phyloP scores from a whole-genome alignment of 768 basidiomycete genomes.

The Ephemerocybe angulata region DNA sequence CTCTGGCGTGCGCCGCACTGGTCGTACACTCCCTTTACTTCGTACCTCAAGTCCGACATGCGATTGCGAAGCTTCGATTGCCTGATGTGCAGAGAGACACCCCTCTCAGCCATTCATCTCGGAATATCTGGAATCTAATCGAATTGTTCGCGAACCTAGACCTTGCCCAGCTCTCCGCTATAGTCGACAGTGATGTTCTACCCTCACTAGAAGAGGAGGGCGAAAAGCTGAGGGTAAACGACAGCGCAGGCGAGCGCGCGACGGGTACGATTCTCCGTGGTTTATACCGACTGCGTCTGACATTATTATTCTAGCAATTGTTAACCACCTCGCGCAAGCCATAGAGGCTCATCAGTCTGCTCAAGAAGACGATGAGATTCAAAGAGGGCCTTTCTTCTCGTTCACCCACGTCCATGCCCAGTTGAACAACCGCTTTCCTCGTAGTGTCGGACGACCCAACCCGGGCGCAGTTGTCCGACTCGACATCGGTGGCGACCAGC shows the following conservation, averaged over 20 bases:
- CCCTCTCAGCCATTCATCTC: conserved; percentile 34
- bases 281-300: neutral
- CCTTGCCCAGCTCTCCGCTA: conserved; percentile 52
- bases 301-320: conserved; percentile 41
- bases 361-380: conserved; percentile 31
- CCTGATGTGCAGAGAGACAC: conserved; percentile 23
- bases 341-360: conserved; percentile 44
- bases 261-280: neutral
- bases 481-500: conserved; percentile 38
- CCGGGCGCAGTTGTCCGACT: conserved; percentile 50
- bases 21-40: conserved; percentile 60
- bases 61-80: conserved; percentile 30
- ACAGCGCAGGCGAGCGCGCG: conserved; percentile 19
- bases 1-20: conserved; percentile 56
- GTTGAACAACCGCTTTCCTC: conserved; percentile 22
- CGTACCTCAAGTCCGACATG: conserved; percentile 65
- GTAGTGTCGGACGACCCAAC: conserved; percentile 15
- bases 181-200: conserved; percentile 51
- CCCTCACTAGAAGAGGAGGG: conserved; percentile 35
- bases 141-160: conserved; percentile 73
- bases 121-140: conserved; percentile 51
- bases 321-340: conserved; percentile 36
- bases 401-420: conserved; percentile 53
- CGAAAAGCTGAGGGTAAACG: conserved; percentile 20
- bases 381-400: conserved; percentile 46